Evolutionary conservation across 176 grass and related monocot species (phyloP), one percentile per base, ranked within the genome.

Genomic region (Eragrostis nindensis): DNA sequence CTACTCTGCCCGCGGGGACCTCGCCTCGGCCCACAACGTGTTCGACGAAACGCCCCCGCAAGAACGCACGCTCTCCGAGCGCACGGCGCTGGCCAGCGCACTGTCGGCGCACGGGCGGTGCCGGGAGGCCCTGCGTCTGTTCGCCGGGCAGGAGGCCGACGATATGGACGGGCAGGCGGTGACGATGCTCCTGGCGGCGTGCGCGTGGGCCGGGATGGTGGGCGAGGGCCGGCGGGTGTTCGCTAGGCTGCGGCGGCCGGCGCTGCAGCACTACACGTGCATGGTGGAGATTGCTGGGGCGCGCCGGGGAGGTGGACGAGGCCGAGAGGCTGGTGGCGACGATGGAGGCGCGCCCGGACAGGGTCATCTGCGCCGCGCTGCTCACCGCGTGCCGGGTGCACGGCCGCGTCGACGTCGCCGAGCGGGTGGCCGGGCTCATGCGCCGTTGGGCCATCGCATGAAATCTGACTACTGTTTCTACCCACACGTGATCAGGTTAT

Each of bases 211-310:
- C 1, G 86, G 82, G 44, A 79, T 88, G 79, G 71, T 85, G 64
- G 61, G 1, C 5, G 79, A 85, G 52, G 88, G 84, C 24, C 53
- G 80, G 74, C 56, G 46, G 43, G 86, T 91, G 79, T 94, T 94
- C 45, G 60, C 66, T 19, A 64, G 66, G 57, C 70, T 91, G 64
- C 16, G 46, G 7, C 74, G 80, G 52, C 88, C 86, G 7, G 79
- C 65, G 18, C 47, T 94, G 66, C 78, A 94, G 61, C 89, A 91
- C 70, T 94, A 91, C 83, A 89, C 92, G 44, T 94, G 92, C 70
- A 86, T 84, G 88, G 92, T 94, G 43, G 92, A 94, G 73, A 74
- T n/a, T 91, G 88, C 54, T 86, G 16, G 89, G 89, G 3, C 83
- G 76, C 0, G 83, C 64, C 14, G 80, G 86, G 41, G 71, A 71